Evolutionary conservation across 2,329 filamentous ascomycete genomes (phyloP).

Genomic region (Colletotrichum lini): DNA sequence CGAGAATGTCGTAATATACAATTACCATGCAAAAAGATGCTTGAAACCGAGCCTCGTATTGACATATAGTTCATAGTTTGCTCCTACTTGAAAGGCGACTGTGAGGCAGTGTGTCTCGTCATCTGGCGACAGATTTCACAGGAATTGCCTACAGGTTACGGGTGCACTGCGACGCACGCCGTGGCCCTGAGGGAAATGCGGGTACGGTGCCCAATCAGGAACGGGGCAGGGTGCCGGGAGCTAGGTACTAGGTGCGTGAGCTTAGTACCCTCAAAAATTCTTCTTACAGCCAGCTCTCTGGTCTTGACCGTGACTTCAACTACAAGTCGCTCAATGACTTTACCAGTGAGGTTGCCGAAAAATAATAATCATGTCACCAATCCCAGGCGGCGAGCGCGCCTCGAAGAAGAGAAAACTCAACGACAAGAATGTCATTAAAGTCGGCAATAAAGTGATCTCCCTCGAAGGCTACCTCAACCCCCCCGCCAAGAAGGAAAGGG

Average conservation of each 20-base stretch:
- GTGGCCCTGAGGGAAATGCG: constrained; percentile 13
- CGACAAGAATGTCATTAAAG: constrained; percentile 56
- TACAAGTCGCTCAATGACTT: neutral
- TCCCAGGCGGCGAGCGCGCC: constrained; percentile 48
- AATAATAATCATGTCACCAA: constrained; percentile 8
- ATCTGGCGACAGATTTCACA: neutral
- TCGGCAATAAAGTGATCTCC: constrained; percentile 65
- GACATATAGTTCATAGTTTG: neutral
- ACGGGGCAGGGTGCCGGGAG: neutral
- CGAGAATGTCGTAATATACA: constrained; percentile 12
- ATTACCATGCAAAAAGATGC: neutral
- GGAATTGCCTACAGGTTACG: neutral
- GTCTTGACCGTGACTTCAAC: neutral
- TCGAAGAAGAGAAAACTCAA: constrained; percentile 57
- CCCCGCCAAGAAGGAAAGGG: constrained; percentile 46
- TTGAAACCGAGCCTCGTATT: neutral
- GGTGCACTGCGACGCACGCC: neutral
- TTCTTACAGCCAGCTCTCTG: neutral
- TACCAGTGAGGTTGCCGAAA: neutral
- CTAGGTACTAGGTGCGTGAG: too few species aligned
- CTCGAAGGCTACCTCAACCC: constrained; percentile 64
- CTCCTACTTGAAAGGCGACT: neutral
- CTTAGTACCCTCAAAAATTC: constrained; percentile 37
- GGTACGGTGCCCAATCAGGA: neutral
- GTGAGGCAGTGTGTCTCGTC: neutral